Evolutionary conservation across 306 rosid genomes (phyloP).

Genomic region (Trichosanthes truncata): DNA sequence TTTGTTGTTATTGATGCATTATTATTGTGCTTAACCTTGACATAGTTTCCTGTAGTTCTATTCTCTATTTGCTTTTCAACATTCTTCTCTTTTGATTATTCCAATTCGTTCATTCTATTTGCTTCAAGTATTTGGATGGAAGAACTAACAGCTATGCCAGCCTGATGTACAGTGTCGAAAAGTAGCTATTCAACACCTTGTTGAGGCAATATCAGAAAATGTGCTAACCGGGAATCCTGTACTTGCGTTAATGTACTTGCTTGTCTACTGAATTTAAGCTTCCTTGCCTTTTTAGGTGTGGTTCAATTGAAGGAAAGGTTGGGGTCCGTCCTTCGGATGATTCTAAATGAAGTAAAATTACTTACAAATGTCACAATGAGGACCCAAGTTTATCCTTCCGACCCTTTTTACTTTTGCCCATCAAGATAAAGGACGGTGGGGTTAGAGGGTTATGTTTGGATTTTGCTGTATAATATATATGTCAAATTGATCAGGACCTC

Average conservation of each 20-base stretch:
- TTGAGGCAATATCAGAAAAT: neutral
- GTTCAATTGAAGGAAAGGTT: neutral
- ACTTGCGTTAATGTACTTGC: neutral
- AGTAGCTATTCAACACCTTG: neutral
- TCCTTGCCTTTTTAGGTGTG: neutral
- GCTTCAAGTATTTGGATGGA: neutral
- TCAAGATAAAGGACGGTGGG: neutral
- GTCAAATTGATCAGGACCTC: neutral
- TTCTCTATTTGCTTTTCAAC: neutral
- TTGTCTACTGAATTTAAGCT: neutral
- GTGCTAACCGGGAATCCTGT: neutral
- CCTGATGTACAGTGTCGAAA: neutral
- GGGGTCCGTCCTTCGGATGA: neutral
- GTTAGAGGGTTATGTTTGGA: neutral
- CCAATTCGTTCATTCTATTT: neutral
- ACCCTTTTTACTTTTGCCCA: neutral
- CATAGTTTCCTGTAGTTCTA: neutral
- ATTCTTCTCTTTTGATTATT: neutral
- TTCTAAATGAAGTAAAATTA: neutral
- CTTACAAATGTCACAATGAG: neutral
- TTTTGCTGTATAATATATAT: neutral
- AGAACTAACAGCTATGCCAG: neutral
- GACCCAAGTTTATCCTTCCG: neutral
- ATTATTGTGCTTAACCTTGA: neutral
- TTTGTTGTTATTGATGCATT: slow-evolving; percentile 1